These are phyloP conservation scores for Acacia pycnantha DNA, from an alignment of 331 rosid species.

Conservation along the genomic window DNA sequence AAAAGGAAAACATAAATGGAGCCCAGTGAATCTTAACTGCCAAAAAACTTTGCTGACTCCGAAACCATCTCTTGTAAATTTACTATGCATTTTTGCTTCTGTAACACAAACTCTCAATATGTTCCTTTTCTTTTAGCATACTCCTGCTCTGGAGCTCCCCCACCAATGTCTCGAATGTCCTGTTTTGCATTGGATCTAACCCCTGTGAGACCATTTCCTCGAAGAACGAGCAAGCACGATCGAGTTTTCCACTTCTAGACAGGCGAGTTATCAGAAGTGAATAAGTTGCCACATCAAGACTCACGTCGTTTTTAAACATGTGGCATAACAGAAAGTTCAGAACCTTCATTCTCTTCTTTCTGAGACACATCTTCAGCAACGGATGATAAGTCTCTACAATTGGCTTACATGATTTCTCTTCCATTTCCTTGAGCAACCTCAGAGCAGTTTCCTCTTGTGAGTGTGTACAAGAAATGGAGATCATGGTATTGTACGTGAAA, in stretches of 20 bases:
- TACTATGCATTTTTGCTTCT: background rate
- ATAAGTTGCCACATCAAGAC: slow-evolving; percentile 63
- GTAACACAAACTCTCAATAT: slow-evolving; percentile 42
- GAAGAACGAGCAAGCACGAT: slow-evolving; percentile 59
- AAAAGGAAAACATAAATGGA: background rate
- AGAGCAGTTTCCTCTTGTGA: slow-evolving; percentile 80
- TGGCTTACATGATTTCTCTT: slow-evolving; percentile 58
- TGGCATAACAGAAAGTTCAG: slow-evolving; percentile 66
- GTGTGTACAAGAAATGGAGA: slow-evolving; percentile 59
- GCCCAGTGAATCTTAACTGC: background rate
- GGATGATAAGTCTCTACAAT: slow-evolving; percentile 65
- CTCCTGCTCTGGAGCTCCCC: slow-evolving; percentile 52
- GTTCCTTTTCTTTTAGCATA: slow-evolving; percentile 57
- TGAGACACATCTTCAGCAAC: slow-evolving; percentile 79
- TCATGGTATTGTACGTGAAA: slow-evolving; percentile 57
- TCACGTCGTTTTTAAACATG: slow-evolving; percentile 66
- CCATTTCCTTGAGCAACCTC: slow-evolving; percentile 78
- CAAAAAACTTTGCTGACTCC: background rate
- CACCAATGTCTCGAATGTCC: slow-evolving; percentile 39
- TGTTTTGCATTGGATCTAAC: slow-evolving; percentile 38
- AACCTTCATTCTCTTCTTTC: slow-evolving; percentile 80
- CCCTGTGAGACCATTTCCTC: slow-evolving; percentile 75
- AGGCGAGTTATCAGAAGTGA: slow-evolving; percentile 54
- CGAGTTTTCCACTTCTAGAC: slow-evolving; percentile 56
- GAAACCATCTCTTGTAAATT: background rate